Percentiles rank a stretch among this genome's conserved stretches.
These are phyloP conservation scores for Senna siamea DNA, from an alignment of 306 rosid species.

Conservation along the genomic window DNA sequence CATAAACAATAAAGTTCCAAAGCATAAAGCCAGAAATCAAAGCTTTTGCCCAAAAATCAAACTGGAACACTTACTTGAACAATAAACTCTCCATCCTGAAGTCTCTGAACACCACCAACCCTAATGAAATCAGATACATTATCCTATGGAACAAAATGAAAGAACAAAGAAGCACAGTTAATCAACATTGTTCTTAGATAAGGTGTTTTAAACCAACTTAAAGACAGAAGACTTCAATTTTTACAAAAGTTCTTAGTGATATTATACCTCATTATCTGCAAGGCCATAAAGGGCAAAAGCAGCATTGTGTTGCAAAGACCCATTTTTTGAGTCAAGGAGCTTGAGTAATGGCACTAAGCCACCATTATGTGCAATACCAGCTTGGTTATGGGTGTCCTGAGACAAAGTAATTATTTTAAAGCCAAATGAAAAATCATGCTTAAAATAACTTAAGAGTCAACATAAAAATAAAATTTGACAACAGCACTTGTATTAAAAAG, in stretches of 20 bases:
- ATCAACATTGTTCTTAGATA: constrained; percentile 38
- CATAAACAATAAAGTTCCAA: constrained; percentile 32
- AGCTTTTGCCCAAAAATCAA: neutral
- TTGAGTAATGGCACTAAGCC: constrained; percentile 88
- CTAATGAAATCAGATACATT: constrained; percentile 95
- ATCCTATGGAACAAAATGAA: constrained; percentile 67
- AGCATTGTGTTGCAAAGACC: constrained; percentile 97
- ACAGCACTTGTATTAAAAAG: constrained; percentile 14
- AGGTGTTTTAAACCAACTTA: constrained; percentile 30
- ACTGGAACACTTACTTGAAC: constrained; percentile 74
- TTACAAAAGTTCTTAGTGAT: constrained; percentile 23
- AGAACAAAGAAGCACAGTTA: constrained; percentile 36
- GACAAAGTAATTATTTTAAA: constrained; percentile 36
- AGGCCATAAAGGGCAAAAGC: constrained; percentile 99
- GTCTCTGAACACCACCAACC: constrained; percentile 95
- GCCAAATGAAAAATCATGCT: constrained; percentile 20
- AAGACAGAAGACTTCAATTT: constrained; percentile 23
- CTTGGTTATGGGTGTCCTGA: constrained; percentile 96
- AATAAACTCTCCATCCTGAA: constrained; percentile 97
- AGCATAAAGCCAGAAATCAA: too few relatives aligned
- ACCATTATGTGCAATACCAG: constrained; percentile 96
- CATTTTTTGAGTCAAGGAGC: constrained; percentile 98
- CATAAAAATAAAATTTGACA: constrained; percentile 9
- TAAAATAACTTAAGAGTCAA: constrained; percentile 13
- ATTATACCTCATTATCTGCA: constrained; percentile 91